Evolutionary conservation across 768 basidiomycete species (phyloP).

Genomic region (Phaeotremella fagi): DNA sequence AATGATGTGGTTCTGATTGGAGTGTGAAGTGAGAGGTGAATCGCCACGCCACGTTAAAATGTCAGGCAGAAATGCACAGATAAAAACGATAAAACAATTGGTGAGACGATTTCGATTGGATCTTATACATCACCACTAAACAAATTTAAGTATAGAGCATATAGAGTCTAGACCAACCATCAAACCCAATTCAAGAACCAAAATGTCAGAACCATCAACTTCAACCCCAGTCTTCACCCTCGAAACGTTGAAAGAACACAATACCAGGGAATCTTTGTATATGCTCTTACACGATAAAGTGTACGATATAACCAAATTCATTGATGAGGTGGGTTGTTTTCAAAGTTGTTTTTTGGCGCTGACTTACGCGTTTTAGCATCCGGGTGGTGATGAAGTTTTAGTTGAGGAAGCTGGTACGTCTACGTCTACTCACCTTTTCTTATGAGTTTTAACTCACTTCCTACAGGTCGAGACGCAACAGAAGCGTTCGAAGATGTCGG

Average conservation of each 20-base stretch:
- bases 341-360: neutral
- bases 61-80: too few species aligned
- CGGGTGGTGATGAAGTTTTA: constrained; percentile 97
- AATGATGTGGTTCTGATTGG: too few species aligned
- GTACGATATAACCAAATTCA: constrained; percentile 87
- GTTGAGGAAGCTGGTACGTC: constrained; percentile 68
- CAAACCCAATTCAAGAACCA: too few species aligned
- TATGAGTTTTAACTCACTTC: constrained; percentile 13
- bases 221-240: constrained; percentile 40
- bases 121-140: too few species aligned
- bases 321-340: constrained; percentile 70
- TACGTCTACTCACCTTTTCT: constrained; percentile 1
- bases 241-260: constrained; percentile 74
- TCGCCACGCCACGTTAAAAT: too few species aligned
- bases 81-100: too few species aligned
- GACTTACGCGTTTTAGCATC: constrained; percentile 59
- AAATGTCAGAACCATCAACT: too few species aligned
- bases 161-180: too few species aligned
- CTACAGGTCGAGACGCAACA: constrained; percentile 82
- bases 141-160: too few species aligned
- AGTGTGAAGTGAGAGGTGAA: too few species aligned
- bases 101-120: too few species aligned
- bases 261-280: constrained; percentile 68
- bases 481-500: constrained; percentile 99
- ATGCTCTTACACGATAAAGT: constrained; percentile 84